Percentiles rank a stretch among this genome's conserved stretches.
Conservation (phyloP, 345 rosid species). For the Syzygium aromaticum region DNA sequence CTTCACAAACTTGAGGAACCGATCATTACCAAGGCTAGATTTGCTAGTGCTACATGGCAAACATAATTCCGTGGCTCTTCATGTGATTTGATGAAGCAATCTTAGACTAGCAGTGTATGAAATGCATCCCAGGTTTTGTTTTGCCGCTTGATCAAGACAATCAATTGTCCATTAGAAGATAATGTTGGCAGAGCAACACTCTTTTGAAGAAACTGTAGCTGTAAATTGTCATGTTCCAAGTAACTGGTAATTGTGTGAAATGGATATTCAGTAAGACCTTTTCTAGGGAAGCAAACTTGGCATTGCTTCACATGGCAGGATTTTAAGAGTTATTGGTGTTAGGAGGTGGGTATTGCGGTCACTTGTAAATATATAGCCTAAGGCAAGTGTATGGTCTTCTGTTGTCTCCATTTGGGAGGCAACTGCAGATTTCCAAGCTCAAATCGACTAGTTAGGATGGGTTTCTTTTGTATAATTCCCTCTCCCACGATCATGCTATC, state of each 20-base stretch:
- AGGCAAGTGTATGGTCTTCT: background rate
- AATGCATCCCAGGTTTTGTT: background rate
- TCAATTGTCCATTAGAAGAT: background rate
- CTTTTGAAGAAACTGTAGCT: background rate
- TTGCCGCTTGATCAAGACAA: background rate
- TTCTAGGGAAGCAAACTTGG: background rate
- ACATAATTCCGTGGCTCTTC: background rate
- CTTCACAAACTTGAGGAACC: background rate
- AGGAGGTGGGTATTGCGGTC: background rate
- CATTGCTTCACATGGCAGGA: background rate
- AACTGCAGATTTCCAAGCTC: background rate
- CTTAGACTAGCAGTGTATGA: background rate
- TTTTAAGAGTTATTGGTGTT: background rate
- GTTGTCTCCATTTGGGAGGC: background rate
- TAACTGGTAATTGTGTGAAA: background rate
- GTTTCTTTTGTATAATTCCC: background rate
- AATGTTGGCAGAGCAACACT: background rate
- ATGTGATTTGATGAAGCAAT: background rate
- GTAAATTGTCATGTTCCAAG: background rate
- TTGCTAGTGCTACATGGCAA: background rate
- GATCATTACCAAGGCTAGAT: background rate
- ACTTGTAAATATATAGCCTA: background rate
- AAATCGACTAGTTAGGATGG: background rate
- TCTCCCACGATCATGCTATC: background rate
- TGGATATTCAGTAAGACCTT: background rate